Evolutionary conservation across 2,329 filamentous ascomycete genomes (phyloP).

Genomic region (Dryadomyces quercus-mongolicae): DNA sequence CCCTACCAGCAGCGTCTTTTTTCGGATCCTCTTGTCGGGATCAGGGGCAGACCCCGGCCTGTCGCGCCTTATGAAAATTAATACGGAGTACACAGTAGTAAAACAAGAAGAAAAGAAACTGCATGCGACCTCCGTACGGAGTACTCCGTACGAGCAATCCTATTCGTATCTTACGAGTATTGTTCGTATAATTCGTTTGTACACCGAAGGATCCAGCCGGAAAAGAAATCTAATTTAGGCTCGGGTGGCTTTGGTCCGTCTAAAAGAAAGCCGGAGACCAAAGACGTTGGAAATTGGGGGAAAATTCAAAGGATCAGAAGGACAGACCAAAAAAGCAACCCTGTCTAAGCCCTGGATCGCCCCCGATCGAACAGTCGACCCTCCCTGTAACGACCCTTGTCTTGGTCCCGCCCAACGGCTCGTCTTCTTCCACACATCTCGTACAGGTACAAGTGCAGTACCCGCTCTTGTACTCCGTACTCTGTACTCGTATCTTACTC

Average conservation of each 20-base stretch:
- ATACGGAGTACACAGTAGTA: too few relatives aligned
- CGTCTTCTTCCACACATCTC: background rate
- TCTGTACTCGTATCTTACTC: background rate
- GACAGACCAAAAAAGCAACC: background rate
- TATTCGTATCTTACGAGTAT: too few relatives aligned
- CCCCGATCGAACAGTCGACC: background rate
- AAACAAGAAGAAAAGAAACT: too few relatives aligned
- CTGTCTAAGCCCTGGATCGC: conserved; percentile 2
- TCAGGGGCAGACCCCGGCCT: too few relatives aligned
- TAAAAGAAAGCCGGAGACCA: background rate
- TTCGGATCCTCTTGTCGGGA: too few relatives aligned
- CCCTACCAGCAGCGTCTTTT: background rate
- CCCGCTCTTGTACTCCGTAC: background rate
- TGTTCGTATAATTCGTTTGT: too few relatives aligned
- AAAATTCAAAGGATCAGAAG: background rate
- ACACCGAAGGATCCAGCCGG: too few relatives aligned
- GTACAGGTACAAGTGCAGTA: background rate
- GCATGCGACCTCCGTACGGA: too few relatives aligned
- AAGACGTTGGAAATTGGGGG: background rate
- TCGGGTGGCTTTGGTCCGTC: too few relatives aligned
- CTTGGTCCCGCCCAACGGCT: background rate
- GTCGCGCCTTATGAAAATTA: too few relatives aligned
- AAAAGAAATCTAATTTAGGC: too few relatives aligned
- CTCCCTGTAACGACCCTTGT: background rate
- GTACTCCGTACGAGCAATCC: too few relatives aligned